Evolutionary conservation across 495 filamentous ascomycete genomes (phyloP).

Genomic region (Polyplosphaeria fusca): DNA sequence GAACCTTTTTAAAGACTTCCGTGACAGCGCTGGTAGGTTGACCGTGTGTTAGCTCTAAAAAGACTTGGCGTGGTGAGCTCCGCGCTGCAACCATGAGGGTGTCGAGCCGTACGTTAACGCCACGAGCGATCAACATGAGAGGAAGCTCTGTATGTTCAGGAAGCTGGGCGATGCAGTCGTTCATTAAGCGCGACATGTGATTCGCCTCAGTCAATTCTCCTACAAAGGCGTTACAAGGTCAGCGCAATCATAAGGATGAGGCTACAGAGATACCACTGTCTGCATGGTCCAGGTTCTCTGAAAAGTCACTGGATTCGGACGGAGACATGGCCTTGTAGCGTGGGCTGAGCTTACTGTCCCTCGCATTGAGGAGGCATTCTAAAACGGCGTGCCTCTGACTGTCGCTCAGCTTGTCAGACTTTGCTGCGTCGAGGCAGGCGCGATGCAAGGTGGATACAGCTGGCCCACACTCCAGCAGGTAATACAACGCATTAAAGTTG

Average conservation of each 20-base stretch:
- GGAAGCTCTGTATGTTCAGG: not conserved
- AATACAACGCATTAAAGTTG: not conserved
- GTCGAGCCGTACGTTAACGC: not conserved
- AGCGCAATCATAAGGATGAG: too few relatives aligned
- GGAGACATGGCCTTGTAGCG: too few relatives aligned
- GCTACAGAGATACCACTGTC: too few relatives aligned
- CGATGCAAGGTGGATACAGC: not conserved
- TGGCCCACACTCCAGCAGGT: not conserved
- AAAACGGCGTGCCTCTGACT: not conserved
- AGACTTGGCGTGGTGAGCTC: not conserved
- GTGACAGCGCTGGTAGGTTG: not conserved
- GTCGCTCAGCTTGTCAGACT: not conserved
- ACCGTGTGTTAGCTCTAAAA: not conserved
- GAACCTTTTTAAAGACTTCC: not conserved
- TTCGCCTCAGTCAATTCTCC: not conserved
- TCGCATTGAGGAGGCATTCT: not conserved
- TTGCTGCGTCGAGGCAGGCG: not conserved
- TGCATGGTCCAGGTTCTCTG: too few relatives aligned
- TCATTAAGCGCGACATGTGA: not conserved
- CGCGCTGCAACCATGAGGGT: not conserved
- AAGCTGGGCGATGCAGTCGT: not conserved
- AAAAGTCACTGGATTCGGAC: too few relatives aligned
- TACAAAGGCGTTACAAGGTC: too few relatives aligned
- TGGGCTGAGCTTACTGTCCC: too few relatives aligned
- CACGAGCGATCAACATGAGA: not conserved